Conservation (phyloP, 2,329 filamentous ascomycete species). For the Fusarium falciforme region DNA sequence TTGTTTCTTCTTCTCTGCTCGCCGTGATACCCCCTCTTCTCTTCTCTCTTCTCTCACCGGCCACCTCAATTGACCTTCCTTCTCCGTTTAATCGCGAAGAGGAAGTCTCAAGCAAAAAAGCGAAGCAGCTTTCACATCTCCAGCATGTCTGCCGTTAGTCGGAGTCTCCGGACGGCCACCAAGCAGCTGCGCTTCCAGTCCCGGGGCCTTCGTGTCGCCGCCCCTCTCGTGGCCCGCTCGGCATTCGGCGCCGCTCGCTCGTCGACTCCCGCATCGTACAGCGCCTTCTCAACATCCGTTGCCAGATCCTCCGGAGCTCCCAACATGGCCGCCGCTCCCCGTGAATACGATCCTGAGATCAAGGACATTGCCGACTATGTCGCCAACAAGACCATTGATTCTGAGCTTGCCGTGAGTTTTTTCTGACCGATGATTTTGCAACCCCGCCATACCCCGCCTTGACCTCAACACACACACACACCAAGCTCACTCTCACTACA, state of each 20-base stretch:
- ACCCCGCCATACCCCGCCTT: slow-evolving; percentile 39
- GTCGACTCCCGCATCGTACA: slow-evolving; percentile 51
- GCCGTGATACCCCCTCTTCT: slow-evolving; percentile 29
- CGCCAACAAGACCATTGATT: slow-evolving; percentile 90
- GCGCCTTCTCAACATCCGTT: slow-evolving; percentile 62
- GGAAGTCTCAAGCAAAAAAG: slow-evolving; percentile 9
- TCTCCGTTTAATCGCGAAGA: slow-evolving; percentile 22
- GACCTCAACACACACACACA: not conserved
- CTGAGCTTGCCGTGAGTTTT: slow-evolving; percentile 87
- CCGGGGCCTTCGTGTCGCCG: slow-evolving; percentile 50
- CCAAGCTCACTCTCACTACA: slow-evolving; percentile 2
- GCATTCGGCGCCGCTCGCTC: slow-evolving; percentile 47
- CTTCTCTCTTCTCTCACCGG: not conserved
- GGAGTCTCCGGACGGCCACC: slow-evolving; percentile 65
- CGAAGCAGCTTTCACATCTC: not conserved
- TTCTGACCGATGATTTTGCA: slow-evolving; percentile 5
- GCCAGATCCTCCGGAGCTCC: slow-evolving; percentile 61
- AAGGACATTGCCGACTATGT: slow-evolving; percentile 95
- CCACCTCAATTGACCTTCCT: slow-evolving; percentile 21
- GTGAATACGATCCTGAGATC: slow-evolving; percentile 90
- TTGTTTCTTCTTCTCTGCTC: slow-evolving; percentile 10
- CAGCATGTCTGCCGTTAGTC: slow-evolving; percentile 66
- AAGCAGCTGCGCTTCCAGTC: slow-evolving; percentile 64
- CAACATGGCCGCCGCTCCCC: slow-evolving; percentile 61
- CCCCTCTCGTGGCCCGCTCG: slow-evolving; percentile 51